Evolutionary conservation across 2,329 filamentous ascomycete species (phyloP).

Genomic region (Diaporthe vexans): DNA sequence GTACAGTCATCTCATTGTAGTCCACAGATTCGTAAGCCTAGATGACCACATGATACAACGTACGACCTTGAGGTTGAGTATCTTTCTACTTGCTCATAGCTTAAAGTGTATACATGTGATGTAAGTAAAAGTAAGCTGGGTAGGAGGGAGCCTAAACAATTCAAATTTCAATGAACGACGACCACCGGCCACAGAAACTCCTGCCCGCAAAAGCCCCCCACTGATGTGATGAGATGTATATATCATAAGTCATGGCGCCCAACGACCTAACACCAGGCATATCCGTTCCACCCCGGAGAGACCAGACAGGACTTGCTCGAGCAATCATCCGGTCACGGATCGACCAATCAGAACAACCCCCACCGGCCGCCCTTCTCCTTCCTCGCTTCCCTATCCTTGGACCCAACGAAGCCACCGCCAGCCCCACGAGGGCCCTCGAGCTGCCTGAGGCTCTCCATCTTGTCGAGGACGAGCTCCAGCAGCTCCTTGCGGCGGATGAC

Average conservation of each 20-base stretch:
- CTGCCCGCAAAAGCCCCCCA: slow-evolving; percentile 25
- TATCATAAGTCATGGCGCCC: slow-evolving; percentile 34
- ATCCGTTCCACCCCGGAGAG: background rate
- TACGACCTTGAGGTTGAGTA: slow-evolving; percentile 24
- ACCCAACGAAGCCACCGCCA: slow-evolving; percentile 53
- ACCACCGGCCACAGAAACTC: slow-evolving; percentile 33
- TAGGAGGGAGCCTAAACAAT: slow-evolving; percentile 6
- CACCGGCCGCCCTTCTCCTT: slow-evolving; percentile 44
- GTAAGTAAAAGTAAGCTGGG: slow-evolving; percentile 33
- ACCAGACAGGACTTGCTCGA: background rate
- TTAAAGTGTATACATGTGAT: slow-evolving; percentile 27
- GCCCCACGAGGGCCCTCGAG: slow-evolving; percentile 77
- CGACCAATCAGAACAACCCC: slow-evolving; percentile 36
- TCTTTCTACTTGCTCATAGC: slow-evolving; percentile 25
- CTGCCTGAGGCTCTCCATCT: slow-evolving; percentile 92
- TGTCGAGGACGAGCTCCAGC: slow-evolving; percentile 91
- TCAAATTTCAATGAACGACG: slow-evolving; percentile 30
- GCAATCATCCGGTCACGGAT: background rate
- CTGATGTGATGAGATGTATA: slow-evolving; percentile 29
- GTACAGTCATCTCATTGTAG: background rate
- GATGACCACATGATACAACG: background rate
- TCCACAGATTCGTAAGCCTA: slow-evolving; percentile 2
- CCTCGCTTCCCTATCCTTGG: slow-evolving; percentile 50
- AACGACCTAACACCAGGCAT: slow-evolving; percentile 18
- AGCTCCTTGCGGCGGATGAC: slow-evolving; percentile 93